Evolutionary conservation across 2,329 filamentous ascomycete genomes (phyloP), one percentile per base, ranked within the genome.

Genomic region (Monosporascus sp.): DNA sequence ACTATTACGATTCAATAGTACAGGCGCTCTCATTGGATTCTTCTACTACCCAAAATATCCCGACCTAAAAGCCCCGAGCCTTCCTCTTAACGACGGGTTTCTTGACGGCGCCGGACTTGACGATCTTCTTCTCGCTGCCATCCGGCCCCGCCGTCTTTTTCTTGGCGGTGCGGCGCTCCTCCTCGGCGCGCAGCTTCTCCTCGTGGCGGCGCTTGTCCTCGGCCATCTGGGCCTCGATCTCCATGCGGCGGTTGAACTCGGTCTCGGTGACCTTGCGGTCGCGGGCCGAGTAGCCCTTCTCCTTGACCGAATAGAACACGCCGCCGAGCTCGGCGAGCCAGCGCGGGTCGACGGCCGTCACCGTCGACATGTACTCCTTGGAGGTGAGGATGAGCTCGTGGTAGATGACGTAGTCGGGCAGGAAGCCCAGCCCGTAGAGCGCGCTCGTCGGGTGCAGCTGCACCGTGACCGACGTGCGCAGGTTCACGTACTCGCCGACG

Each of bases 281-380:
- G 26, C 89, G 80, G 14, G 87, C 85, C 15, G 89, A 96, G 68
- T 96, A 99, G 1, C 93, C 94, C 72, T 99, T 99, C 73, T 97
- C 93, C 74, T 96, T 97, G 66, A 99, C 82, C 1, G 88, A 94
- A 72, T 97, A 99, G 71, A 99, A 99, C 0, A 99, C 94, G 2
- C 92, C 94, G 37, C 95, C 94, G 6, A 99, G 78, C 68, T 99
- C 94, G 7, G 94, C 94, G 41, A 99, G 82, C 94, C 94, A 99
- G 68, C 95, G 91, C 50, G 94, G 93, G 69, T 99, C 94, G 1
- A 99, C 94, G 1, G 91, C 85, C 5, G 94, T 99, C 9, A 99
- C 94, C 5, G 91, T 96, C 3, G 90, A 95, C 85, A 99, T 97
- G 75, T 97, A 99, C 69, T 97, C 94, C 68, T 96, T 97, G 53